Base-by-base conservation (phyloP, 2,329 filamentous ascomycete species). In the Exserohilum turcica region DNA sequence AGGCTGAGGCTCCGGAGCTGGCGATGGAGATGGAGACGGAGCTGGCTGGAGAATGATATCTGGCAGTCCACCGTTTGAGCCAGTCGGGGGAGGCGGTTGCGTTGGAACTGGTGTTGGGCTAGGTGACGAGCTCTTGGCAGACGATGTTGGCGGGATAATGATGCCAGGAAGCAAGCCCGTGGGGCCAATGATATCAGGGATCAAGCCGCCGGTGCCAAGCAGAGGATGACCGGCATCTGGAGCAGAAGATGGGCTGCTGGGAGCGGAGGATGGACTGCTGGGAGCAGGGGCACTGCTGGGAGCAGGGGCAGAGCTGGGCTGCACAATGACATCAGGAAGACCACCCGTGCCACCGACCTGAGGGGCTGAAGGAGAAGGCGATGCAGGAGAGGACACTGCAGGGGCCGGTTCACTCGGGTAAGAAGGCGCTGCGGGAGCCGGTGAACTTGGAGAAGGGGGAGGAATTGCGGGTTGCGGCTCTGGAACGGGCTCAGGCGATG, bases 81-180 rank as follows among this genome's bases (percentile, higher is more conserved):
- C 4, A 7, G 21, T 24, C 21, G 21, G 21, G 21, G 7, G 4
- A 24, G 21, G 21, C 7, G 4, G 21, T 24, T 7, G 21, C 4
- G 21, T 24, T 24, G 21, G 21, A 7, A 7, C 7, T 24, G 21
- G 21, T 15, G 32, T 35, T 6, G 43, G 43, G 15, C 28, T 21
- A 29, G 27, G 24, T 2, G 24, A 21, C 7, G 38, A 44, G 48
- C 39, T 44, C 19, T 36, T 16, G 5, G n/a, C 27, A 18, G 45
- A n/a, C 8, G 45, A 39, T n/a, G 51, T 54, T n/a, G 50, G 50
- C 27, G 28, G 44, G 3, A 53, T 38, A 18, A 56, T 52, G 38
- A 56, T 48, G 5, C 36, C 51, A 52, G 19, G 70, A 57, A 21
- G 62, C 45, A 33, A 53, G 55, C 61, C 64, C 8, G 65, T 65